Conservation (phyloP, 208 protist species). For the Willaertia magna region DNA sequence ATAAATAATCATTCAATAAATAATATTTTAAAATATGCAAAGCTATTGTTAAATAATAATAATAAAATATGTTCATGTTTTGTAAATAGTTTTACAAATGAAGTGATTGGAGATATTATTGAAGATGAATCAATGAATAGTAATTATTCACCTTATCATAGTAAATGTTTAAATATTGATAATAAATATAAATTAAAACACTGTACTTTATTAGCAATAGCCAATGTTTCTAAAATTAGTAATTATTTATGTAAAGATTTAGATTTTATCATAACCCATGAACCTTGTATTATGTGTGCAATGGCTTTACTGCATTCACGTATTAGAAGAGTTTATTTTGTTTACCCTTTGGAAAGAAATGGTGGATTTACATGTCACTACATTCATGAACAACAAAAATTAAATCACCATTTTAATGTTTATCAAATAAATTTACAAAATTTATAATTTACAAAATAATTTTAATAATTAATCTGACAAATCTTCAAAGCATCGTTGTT, state of each 20-base stretch:
- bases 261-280: conserved; percentile 65
- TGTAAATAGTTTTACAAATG: too few species aligned
- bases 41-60: not conserved
- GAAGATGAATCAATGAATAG: not conserved
- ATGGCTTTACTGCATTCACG: conserved; percentile 82
- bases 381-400: not conserved
- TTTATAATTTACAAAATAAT: too few species aligned
- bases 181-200: not conserved
- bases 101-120: not conserved
- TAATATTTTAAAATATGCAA: not conserved
- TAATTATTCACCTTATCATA: not conserved
- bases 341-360: not conserved
- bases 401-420: not conserved
- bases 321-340: conserved; percentile 14
- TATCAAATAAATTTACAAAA: too few species aligned
- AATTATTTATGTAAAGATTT: conserved; percentile 64
- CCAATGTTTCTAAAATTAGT: not conserved
- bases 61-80: too few species aligned
- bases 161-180: too few species aligned
- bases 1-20: not conserved
- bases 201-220: not conserved
- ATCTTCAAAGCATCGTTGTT: not conserved
- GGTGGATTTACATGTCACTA: not conserved
- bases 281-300: conserved; percentile 79
- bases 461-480: not conserved